These are phyloP conservation scores for Aspergillus uvarum DNA, from an alignment of 2,329 filamentous ascomycete genomes.

Conservation along the genomic window DNA sequence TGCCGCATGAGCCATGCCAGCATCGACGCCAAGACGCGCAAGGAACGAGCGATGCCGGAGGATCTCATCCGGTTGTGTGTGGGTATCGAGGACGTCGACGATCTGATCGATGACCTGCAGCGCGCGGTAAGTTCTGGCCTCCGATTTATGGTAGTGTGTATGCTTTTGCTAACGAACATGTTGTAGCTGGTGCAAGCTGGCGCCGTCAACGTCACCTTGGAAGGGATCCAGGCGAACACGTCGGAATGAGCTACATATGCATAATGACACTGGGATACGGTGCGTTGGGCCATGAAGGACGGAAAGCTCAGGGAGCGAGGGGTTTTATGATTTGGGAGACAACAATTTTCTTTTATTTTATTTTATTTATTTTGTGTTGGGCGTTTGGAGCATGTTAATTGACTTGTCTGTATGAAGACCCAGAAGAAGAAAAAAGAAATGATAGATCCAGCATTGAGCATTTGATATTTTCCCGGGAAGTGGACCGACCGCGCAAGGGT, in stretches of 20 bases:
- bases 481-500: too few species aligned
- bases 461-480: too few species aligned
- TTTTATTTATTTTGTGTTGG: not conserved
- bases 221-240: conserved; percentile 69
- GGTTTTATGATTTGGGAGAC: not conserved
- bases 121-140: conserved; percentile 70
- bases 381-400: conserved; percentile 7
- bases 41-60: conserved; percentile 88
- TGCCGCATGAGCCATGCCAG: conserved; percentile 99
- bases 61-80: conserved; percentile 95
- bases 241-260: conserved; percentile 12
- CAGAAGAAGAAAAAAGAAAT: not conserved
- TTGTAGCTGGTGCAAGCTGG: conserved; percentile 84
- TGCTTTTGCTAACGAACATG: conserved; percentile 15
- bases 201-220: conserved; percentile 80
- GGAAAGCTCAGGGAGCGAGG: not conserved
- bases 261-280: conserved; percentile 1
- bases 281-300: not conserved
- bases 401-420: not conserved
- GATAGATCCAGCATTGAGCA: not conserved
- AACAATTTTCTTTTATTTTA: not conserved
- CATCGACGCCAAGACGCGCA: conserved; percentile 90
- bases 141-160: not conserved
- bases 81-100: conserved; percentile 88
- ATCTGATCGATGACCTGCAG: conserved; percentile 88